Evolutionary conservation across 2,329 filamentous ascomycete genomes (phyloP).

Genomic region (Sporothrix variecibatus): DNA sequence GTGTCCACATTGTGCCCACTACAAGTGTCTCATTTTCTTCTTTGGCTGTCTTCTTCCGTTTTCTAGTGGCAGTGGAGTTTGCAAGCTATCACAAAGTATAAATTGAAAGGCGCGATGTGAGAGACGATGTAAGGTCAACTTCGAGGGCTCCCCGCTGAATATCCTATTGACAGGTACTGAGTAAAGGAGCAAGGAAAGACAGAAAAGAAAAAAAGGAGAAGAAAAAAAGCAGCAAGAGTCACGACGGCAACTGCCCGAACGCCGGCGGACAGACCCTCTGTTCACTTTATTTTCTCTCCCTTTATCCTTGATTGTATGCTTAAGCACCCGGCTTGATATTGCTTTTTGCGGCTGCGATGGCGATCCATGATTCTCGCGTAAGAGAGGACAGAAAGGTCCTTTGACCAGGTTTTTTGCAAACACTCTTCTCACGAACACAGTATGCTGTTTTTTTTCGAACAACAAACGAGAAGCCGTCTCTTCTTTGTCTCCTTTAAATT

Average conservation of each 20-base stretch:
- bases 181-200: too few relatives aligned
- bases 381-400: background rate
- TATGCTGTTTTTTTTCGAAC: background rate
- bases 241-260: slow-evolving; percentile 6
- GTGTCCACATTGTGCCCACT: background rate
- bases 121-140: background rate
- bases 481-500: background rate
- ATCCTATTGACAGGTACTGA: background rate
- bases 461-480: background rate
- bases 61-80: background rate
- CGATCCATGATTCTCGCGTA: background rate
- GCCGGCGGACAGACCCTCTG: slow-evolving; percentile 12
- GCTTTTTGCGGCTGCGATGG: background rate
- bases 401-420: slow-evolving; percentile 8
- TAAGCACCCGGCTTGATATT: slow-evolving; percentile 3
- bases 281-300: background rate
- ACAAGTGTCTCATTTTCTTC: background rate
- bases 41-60: background rate
- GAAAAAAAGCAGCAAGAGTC: background rate
- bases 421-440: background rate
- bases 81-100: too few relatives aligned
- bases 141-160: background rate
- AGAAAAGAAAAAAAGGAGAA: background rate
- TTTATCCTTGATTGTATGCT: background rate
- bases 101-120: too few relatives aligned